Percentiles rank a stretch among this genome's conserved stretches.
These are phyloP conservation scores for Pythium sukuiense DNA, from an alignment of 352 stramenopile genomes.

Conservation along the genomic window DNA sequence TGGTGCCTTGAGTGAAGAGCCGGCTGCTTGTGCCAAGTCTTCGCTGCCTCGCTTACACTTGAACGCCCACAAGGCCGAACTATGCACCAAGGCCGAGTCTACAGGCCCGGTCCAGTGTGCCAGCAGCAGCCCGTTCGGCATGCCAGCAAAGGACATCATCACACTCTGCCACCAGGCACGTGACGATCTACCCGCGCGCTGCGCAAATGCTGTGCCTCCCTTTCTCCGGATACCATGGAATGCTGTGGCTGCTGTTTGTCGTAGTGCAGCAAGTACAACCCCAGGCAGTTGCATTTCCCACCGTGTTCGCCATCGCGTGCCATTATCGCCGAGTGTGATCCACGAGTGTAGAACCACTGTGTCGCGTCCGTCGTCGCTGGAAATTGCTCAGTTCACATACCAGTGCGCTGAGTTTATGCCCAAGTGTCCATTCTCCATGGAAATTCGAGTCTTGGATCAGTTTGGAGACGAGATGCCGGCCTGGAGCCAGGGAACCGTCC, in stretches of 20 bases:
- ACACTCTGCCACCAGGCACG: constrained; percentile 37
- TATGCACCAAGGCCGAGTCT: constrained; percentile 15
- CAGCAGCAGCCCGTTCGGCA: constrained; percentile 41
- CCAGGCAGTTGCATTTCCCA: constrained; percentile 49
- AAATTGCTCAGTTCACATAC: constrained; percentile 50
- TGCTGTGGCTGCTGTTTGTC: constrained; percentile 38
- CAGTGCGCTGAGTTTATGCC: constrained; percentile 45
- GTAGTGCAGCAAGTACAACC: constrained; percentile 30
- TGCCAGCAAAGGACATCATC: constrained; percentile 36
- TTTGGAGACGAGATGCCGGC: constrained; percentile 43
- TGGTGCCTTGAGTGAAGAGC: constrained; percentile 35
- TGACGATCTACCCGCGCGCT: constrained; percentile 36
- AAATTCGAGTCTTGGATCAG: constrained; percentile 51
- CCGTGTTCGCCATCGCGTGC: constrained; percentile 28
- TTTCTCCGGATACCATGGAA: constrained; percentile 34
- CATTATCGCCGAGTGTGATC: constrained; percentile 28
- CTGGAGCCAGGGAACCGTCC: constrained; percentile 30
- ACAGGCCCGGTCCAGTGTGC: constrained; percentile 11
- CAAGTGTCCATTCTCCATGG: constrained; percentile 41
- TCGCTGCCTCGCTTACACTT: constrained; percentile 12
- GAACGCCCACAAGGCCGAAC: constrained; percentile 1
- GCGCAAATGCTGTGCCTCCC: constrained; percentile 33
- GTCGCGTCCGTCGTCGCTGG: constrained; percentile 31
- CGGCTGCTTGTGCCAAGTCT: constrained; percentile 34
- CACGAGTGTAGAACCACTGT: constrained; percentile 34